Evolutionary conservation across 1,284 basidiomycete genomes (phyloP).

Genomic region (Mycosarcoma mackinlayi): DNA sequence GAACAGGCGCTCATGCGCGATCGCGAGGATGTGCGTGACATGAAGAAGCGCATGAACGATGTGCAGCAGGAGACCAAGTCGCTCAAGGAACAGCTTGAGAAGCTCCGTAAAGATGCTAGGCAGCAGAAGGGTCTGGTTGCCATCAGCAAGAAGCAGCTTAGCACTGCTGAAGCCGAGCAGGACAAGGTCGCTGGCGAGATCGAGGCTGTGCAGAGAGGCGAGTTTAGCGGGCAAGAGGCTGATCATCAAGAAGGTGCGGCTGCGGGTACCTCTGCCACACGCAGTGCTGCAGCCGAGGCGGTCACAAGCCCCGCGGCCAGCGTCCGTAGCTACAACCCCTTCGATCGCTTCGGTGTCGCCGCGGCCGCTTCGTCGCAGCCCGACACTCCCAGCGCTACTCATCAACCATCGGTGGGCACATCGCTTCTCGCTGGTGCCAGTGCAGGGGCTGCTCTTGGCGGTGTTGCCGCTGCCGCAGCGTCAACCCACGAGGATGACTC

Average conservation of each 20-base stretch:
- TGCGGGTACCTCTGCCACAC: constrained; percentile 44
- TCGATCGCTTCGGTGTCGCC: constrained; percentile 76
- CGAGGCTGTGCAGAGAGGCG: constrained; percentile 70
- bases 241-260: constrained; percentile 50
- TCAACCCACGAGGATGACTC: constrained; percentile 17
- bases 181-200: constrained; percentile 78
- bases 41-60: constrained; percentile 86
- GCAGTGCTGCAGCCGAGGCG: constrained; percentile 20
- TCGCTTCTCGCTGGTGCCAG: constrained; percentile 60
- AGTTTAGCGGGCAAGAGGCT: constrained; percentile 68
- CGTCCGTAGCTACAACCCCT: constrained; percentile 89
- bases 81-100: constrained; percentile 83
- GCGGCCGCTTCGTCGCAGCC: constrained; percentile 14
- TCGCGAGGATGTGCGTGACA: constrained; percentile 90
- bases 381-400: constrained; percentile 12
- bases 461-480: constrained; percentile 65
- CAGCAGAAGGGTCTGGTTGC: constrained; percentile 95
- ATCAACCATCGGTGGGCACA: constrained; percentile 40
- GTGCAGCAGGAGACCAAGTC: constrained; percentile 79
- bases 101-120: constrained; percentile 89
- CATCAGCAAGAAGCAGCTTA: constrained; percentile 93
- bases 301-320: constrained; percentile 69
- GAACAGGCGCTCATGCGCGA: constrained; percentile 88
- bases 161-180: constrained; percentile 82
- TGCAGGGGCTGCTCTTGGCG: constrained; percentile 61